Evolutionary conservation across 1,139 yeast species (phyloP), one percentile per base, ranked within the genome.

Genomic region (Saccharomyces pastorianus): DNA sequence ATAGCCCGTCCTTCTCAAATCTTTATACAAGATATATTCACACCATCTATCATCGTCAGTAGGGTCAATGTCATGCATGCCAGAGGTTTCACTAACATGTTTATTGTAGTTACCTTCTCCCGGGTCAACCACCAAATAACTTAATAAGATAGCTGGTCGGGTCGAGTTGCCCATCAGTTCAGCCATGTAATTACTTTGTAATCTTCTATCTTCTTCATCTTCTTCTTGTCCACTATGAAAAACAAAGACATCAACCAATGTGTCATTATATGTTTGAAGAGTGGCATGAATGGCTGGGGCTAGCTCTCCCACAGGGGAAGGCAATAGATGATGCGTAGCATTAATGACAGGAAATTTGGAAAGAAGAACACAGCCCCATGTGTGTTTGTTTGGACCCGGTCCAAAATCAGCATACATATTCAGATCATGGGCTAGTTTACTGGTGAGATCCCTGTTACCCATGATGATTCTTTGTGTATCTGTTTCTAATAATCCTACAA

Each of bases 201-300:
- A 73, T 62, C 95, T 77, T 64, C 99, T 82, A 71, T 93, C 99
- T 68, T 90, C 96, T 3, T 77, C 89, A 68, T 93, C 99, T 75
- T 93, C 99, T 71, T 93, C 98, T 73, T 93, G 99, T 5, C 99
- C 99, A 51, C 95, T 84, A 71, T 93, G 99, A 86, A 93, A 93
- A 26, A 93, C 99, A 55, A 93, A 95, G 42, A 93, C 87, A 68
- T 93, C 99, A 17, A 93, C 88, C 31, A 77, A 66, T 3, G 59
- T 61, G 65, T 84, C 85, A 17, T 96, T 96, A 70, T 89, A 91
- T 38, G 93, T 87, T 61, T 90, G 95, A 60, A 93, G 74, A 1
- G 98, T 91, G 2, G 99, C 99, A 70, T 87, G 96, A 60, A 93
- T 93, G 1, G 97, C 99, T 3, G 99, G 99, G 0, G 99, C 99